Base-by-base conservation (phyloP, 225 moss, liverwort and hornwort species). In the Pseudisothecium myosuroides region DNA sequence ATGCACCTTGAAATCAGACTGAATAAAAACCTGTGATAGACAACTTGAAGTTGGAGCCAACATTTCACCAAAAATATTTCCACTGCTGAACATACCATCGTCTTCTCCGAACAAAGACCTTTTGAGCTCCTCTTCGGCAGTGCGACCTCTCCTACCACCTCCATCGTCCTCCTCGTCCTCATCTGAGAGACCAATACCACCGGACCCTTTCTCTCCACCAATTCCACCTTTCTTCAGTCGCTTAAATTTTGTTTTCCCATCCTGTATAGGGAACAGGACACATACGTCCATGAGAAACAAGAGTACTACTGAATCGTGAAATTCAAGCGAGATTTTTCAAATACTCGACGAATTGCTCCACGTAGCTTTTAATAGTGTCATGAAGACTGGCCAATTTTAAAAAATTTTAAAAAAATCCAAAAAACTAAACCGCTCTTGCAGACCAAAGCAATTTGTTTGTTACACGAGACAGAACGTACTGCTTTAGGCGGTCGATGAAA, bases 41-140 rank as follows among this genome's bases (percentile, higher is more conserved):
- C 60, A 65, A 92, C 79, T 67, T 62, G 76, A 67, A 85, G 61
- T 26, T n/a, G 45, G 59, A 88, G 61, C 28, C n/a, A 47, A 60
- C 36, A 81, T 60, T 68, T 81, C 79, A 84, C 78, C 62, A 66
- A 69, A 87, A 64, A 8, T 28, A 63, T 73, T 67, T 76, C 62
- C 60, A 80, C 29, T 79, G 24, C 59, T 86, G 37, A 86, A 80
- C 84, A 54, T 90, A 98, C 99, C 99, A 95, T 99, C 99, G 67
- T 97, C 97, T 87, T 99, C 99, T 85, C 97, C 99, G 87, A 99
- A 99, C 82, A 99, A 90, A 83, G 94, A 90, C 54, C 93, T 92
- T 91, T 97, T 96, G 55, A 99, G 96, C 94, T 95, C 96, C 90
- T 99, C 99, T 81, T 96, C 97, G 59, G 99, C 99, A 43, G 97